Percentiles rank a stretch among this genome's conserved stretches.
Conservation (phyloP, 495 filamentous ascomycete genomes). For the Penicillium bovifimosum region DNA sequence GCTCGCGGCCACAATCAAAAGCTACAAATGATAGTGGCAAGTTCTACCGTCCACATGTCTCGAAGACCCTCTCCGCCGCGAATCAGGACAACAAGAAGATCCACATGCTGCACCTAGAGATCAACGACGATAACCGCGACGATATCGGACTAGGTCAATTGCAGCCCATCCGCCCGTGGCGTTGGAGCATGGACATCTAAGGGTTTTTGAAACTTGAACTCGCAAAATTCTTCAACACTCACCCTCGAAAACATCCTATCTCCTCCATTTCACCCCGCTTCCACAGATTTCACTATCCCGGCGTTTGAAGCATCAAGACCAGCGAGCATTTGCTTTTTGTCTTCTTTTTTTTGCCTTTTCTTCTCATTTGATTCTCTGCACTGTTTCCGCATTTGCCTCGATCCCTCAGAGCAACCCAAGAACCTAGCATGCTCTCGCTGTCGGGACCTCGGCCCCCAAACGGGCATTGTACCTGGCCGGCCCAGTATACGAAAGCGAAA, state of each 20-base stretch:
- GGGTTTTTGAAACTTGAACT: not conserved
- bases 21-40: slow-evolving; percentile 30
- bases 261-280: not conserved
- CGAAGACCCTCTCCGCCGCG: slow-evolving; percentile 32
- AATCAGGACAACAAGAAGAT: slow-evolving; percentile 34
- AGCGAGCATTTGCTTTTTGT: slow-evolving; percentile 5
- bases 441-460: not conserved
- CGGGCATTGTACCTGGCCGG: slow-evolving; percentile 4
- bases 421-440: not conserved
- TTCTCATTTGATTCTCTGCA: not conserved
- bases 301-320: slow-evolving; percentile 7
- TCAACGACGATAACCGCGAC: slow-evolving; percentile 32
- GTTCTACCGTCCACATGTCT: slow-evolving; percentile 27
- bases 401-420: not conserved
- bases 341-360: not conserved
- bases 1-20: slow-evolving; percentile 39
- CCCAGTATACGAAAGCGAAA: slow-evolving; percentile 1
- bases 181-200: slow-evolving; percentile 48
- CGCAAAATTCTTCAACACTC: not conserved
- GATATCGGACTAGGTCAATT: slow-evolving; percentile 35
- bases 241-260: not conserved
- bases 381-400: not conserved
- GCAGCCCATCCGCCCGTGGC: slow-evolving; percentile 39
- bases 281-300: not conserved
- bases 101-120: slow-evolving; percentile 39